These are phyloP conservation scores for Flaveria floridana DNA, from an alignment of 140 eudicot genomes.

Conservation along the genomic window DNA sequence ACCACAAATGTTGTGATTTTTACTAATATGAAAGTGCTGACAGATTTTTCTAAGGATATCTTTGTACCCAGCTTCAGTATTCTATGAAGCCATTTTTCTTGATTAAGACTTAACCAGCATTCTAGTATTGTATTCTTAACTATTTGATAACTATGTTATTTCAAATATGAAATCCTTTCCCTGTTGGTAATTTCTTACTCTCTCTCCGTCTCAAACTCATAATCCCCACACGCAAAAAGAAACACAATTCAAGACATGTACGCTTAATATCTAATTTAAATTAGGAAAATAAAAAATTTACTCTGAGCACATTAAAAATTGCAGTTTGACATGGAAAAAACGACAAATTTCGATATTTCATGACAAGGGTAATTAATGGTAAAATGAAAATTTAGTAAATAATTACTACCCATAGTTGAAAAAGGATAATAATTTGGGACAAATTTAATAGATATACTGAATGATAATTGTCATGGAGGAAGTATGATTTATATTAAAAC, in stretches of 20 bases:
- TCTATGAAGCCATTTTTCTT: too few species aligned
- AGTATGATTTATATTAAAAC: slow-evolving; percentile 3
- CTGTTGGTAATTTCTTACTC: too few species aligned
- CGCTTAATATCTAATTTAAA: not conserved
- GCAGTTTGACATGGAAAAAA: not conserved
- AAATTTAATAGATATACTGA: not conserved
- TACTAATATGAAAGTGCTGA: not conserved
- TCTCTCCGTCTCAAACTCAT: too few species aligned
- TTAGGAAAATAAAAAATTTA: not conserved
- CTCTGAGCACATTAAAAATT: not conserved
- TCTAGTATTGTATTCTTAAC: too few species aligned
- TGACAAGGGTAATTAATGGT: not conserved
- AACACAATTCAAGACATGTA: not conserved
- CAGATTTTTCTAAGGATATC: not conserved
- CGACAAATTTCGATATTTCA: not conserved
- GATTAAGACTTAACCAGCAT: too few species aligned
- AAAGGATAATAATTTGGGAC: not conserved
- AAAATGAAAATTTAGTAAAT: not conserved
- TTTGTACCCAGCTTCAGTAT: too few species aligned
- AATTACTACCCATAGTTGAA: not conserved
- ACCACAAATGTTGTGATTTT: not conserved
- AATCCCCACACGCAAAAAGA: too few species aligned
- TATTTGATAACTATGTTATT: too few species aligned
- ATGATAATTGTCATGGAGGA: not conserved
- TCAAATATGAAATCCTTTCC: too few species aligned